Percentiles rank a stretch among this genome's conserved stretches.
phyloP scores from a whole-genome alignment of 202 grass and related monocot genomes.

The Saccharum hybrid region DNA sequence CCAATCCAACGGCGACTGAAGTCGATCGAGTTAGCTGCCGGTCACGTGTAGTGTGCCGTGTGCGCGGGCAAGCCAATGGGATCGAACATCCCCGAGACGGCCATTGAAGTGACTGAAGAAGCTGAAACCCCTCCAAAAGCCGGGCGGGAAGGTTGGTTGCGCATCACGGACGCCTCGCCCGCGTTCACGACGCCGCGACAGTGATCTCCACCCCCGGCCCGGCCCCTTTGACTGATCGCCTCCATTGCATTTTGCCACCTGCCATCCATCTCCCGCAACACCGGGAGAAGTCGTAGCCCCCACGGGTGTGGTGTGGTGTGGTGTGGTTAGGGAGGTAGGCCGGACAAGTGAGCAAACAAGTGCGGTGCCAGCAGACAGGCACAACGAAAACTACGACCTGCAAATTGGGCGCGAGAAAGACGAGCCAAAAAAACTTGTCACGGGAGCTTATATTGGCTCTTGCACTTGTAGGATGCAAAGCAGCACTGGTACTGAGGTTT shows the following conservation, averaged over 20 bases:
- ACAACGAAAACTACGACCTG: neutral
- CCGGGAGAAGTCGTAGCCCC: slow-evolving; percentile 11
- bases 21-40: neutral
- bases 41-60: slow-evolving; percentile 38
- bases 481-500: neutral
- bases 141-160: slow-evolving; percentile 36
- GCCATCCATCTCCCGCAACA: slow-evolving; percentile 29
- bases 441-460: neutral
- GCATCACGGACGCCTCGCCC: slow-evolving; percentile 47
- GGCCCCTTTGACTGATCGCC: slow-evolving; percentile 1
- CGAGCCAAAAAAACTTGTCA: neutral
- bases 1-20: slow-evolving; percentile 17
- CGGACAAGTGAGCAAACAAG: neutral
- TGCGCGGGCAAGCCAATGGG: slow-evolving; percentile 17
- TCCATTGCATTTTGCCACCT: neutral
- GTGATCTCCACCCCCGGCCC: slow-evolving; percentile 31
- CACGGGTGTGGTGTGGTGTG: slow-evolving; percentile 4
- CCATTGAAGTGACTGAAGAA: slow-evolving; percentile 32
- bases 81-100: slow-evolving; percentile 39
- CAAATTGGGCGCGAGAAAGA: neutral
- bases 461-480: neutral
- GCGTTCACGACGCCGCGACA: slow-evolving; percentile 37
- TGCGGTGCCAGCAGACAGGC: neutral
- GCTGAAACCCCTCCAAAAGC: slow-evolving; percentile 16
- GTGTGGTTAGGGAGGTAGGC: slow-evolving; percentile 12